Evolutionary conservation across 108 stramenopile species (phyloP).

Genomic region (Craspedostauros australis): DNA sequence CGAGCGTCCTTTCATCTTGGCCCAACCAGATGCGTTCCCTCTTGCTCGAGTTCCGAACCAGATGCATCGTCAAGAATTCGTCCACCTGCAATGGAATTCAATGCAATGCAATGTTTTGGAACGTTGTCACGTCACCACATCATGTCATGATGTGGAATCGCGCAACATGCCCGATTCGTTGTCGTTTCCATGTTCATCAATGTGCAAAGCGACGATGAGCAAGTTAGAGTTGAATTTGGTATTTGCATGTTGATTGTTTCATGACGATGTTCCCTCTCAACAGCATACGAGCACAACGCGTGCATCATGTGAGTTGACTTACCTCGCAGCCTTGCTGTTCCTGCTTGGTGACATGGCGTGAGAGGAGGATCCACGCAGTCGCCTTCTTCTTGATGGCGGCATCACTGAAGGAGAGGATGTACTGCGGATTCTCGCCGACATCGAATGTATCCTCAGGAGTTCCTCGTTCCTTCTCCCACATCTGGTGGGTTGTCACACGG

Average conservation of each 20-base stretch:
- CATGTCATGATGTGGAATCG: too few species aligned
- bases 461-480: slow-evolving; percentile 48
- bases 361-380: slow-evolving; percentile 64
- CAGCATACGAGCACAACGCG: too few species aligned
- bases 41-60: slow-evolving; percentile 40
- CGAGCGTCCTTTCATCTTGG: slow-evolving; percentile 30
- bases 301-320: slow-evolving; percentile 1
- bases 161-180: too few species aligned
- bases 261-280: too few species aligned
- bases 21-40: slow-evolving; percentile 61
- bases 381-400: slow-evolving; percentile 46
- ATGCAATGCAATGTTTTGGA: too few species aligned
- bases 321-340: slow-evolving; percentile 70
- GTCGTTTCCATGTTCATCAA: too few species aligned
- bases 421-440: slow-evolving; percentile 81
- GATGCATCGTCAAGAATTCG: slow-evolving; percentile 58
- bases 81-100: slow-evolving; percentile 16
- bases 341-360: slow-evolving; percentile 72
- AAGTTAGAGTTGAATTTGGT: too few species aligned
- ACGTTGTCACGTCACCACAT: too few species aligned
- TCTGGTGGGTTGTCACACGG: slow-evolving; percentile 38
- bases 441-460: slow-evolving; percentile 64
- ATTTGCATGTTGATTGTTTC: too few species aligned
- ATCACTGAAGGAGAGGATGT: slow-evolving; percentile 46
- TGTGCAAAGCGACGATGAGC: too few species aligned